These are phyloP conservation scores for Terana coerulea DNA, from an alignment of 768 basidiomycete species.

Conservation along the genomic window DNA sequence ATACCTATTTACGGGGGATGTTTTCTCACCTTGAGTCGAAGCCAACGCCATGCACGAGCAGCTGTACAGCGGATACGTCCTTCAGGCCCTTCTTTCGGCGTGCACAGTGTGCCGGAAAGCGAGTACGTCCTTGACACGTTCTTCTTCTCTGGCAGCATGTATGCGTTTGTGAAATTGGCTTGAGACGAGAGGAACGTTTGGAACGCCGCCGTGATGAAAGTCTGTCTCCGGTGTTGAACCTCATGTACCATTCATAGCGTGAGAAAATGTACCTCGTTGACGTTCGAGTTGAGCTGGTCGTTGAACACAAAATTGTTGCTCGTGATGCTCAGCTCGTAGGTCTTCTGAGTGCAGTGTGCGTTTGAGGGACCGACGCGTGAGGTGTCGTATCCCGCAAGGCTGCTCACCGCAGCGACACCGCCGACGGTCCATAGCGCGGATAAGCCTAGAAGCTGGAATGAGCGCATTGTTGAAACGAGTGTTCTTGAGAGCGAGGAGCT, in stretches of 20 bases:
- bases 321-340: slow-evolving; percentile 10
- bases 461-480: no score
- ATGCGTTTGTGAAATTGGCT: slow-evolving; percentile 13
- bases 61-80: slow-evolving; percentile 13
- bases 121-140: slow-evolving; percentile 10
- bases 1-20: no score
- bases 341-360: slow-evolving; percentile 11
- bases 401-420: no score
- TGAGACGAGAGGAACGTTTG: slow-evolving; percentile 10
- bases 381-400: slow-evolving; percentile 11
- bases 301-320: slow-evolving; percentile 15
- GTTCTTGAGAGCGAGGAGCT: no score
- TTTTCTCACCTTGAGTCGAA: slow-evolving; percentile 14
- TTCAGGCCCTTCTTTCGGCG: slow-evolving; percentile 12
- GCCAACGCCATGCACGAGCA: slow-evolving; percentile 16
- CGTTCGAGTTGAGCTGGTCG: slow-evolving; percentile 11
- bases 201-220: slow-evolving; percentile 9
- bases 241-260: no score
- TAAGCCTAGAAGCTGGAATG: no score
- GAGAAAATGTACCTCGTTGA: slow-evolving; percentile 8
- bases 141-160: slow-evolving; percentile 6
- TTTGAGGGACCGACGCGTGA: slow-evolving; percentile 15
- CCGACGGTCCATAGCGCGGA: no score
- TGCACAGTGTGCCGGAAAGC: slow-evolving; percentile 18
- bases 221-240: background rate